Conservation (phyloP, 108 stramenopile genomes). For the Cyclotella kingstonii region DNA sequence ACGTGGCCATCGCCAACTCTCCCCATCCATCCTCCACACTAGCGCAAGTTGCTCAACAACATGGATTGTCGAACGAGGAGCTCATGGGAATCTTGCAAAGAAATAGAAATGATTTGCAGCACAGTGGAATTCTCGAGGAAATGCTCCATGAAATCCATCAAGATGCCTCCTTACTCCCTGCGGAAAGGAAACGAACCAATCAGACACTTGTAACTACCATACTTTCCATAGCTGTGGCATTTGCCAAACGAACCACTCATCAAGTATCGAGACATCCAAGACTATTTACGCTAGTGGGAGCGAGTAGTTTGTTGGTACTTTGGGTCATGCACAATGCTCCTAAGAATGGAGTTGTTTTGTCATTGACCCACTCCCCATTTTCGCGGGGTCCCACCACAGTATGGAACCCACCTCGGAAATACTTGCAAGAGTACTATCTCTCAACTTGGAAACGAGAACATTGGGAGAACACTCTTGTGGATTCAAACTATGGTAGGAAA, state of each 20-base stretch:
- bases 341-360: constrained; percentile 64
- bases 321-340: constrained; percentile 53
- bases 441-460: constrained; percentile 11
- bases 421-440: constrained; percentile 29
- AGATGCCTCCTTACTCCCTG: constrained; percentile 26
- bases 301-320: constrained; percentile 20
- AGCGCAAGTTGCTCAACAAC: constrained; percentile 58
- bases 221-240: constrained; percentile 26
- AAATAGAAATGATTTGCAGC: constrained; percentile 58
- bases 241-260: constrained; percentile 39
- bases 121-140: constrained; percentile 30
- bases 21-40: constrained; percentile 73
- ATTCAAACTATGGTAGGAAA: neutral
- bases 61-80: constrained; percentile 59
- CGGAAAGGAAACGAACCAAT: constrained; percentile 16
- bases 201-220: constrained; percentile 40
- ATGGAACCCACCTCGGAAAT: constrained; percentile 43
- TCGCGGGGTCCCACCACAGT: constrained; percentile 60
- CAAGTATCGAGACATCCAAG: constrained; percentile 52
- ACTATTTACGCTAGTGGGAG: constrained; percentile 40
- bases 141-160: constrained; percentile 30
- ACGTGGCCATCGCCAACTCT: constrained; percentile 56
- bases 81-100: constrained; percentile 59
- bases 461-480: constrained; percentile 30
- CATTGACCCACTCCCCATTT: constrained; percentile 29